These are phyloP conservation scores for Acanthochlamys bracteata DNA, from an alignment of 106 monocot genomes.

Conservation along the genomic window DNA sequence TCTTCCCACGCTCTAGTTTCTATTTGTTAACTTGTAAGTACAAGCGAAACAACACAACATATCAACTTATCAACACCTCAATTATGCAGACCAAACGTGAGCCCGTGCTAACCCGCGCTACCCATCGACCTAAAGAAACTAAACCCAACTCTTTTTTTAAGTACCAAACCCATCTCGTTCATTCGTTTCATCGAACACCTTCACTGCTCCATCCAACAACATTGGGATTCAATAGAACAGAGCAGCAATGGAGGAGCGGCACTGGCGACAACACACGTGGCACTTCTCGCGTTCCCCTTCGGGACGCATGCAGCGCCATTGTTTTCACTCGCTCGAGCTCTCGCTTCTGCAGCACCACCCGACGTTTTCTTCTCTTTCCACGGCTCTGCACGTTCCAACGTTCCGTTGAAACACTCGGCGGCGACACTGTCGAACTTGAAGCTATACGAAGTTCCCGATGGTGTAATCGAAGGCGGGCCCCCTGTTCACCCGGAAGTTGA, in stretches of 20 bases:
- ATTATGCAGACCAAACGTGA: no score
- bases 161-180: no score
- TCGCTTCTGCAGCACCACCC: neutral
- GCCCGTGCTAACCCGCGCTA: no score
- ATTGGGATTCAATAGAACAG: neutral
- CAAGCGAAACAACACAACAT: no score
- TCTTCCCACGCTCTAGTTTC: no score
- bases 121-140: no score
- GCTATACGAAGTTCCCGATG: neutral
- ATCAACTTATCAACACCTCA: no score
- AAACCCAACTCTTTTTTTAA: no score
- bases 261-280: neutral
- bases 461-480: neutral
- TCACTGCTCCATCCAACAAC: neutral
- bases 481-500: neutral
- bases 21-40: no score
- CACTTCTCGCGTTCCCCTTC: conserved; percentile 1
- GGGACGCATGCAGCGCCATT: neutral
- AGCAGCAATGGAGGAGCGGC: neutral
- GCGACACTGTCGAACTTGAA: neutral
- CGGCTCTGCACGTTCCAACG: neutral
- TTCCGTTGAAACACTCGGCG: neutral
- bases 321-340: neutral
- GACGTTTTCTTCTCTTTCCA: neutral
- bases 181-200: no score